Conservation (phyloP, 2,329 filamentous ascomycete species). For the Neonectria faginata region DNA sequence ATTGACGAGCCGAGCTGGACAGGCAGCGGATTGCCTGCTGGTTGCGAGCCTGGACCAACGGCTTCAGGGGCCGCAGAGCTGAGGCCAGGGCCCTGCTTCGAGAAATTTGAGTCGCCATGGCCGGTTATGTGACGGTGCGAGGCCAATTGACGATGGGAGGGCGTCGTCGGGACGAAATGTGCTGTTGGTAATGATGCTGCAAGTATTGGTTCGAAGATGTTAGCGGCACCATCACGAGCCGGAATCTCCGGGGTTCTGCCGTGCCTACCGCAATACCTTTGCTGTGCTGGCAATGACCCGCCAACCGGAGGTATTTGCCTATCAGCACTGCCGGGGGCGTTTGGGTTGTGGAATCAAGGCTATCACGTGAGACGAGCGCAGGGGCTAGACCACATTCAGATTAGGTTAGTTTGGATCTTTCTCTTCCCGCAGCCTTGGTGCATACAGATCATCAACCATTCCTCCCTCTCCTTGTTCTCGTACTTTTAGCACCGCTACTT, state of each 20-base stretch:
- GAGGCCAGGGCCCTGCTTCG: slow-evolving; percentile 67
- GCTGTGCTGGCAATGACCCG: background rate
- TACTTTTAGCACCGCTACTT: slow-evolving; percentile 40
- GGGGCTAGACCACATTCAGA: slow-evolving; percentile 35
- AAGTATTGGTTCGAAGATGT: slow-evolving; percentile 44
- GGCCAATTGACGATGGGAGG: slow-evolving; percentile 59
- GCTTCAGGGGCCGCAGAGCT: slow-evolving; percentile 65
- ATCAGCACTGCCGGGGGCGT: slow-evolving; percentile 8
- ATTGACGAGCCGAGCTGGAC: slow-evolving; percentile 59
- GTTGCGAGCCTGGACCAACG: slow-evolving; percentile 55
- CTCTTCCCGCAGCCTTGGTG: slow-evolving; percentile 47
- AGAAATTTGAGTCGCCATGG: slow-evolving; percentile 72
- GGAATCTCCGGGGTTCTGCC: slow-evolving; percentile 48
- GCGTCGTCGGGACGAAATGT: slow-evolving; percentile 43
- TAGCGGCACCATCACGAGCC: slow-evolving; percentile 35
- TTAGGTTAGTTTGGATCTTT: slow-evolving; percentile 45
- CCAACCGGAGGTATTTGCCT: slow-evolving; percentile 33
- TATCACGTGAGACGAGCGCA: slow-evolving; percentile 40
- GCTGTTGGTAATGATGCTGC: slow-evolving; percentile 49
- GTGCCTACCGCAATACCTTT: slow-evolving; percentile 40
- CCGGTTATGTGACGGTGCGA: slow-evolving; percentile 50
- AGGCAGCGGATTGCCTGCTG: slow-evolving; percentile 61
- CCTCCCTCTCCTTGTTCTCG: slow-evolving; percentile 38
- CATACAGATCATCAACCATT: slow-evolving; percentile 44
- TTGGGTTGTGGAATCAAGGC: slow-evolving; percentile 19